Evolutionary conservation across 495 filamentous ascomycete genomes (phyloP).

Genomic region (Aspergillus heteromorphus): DNA sequence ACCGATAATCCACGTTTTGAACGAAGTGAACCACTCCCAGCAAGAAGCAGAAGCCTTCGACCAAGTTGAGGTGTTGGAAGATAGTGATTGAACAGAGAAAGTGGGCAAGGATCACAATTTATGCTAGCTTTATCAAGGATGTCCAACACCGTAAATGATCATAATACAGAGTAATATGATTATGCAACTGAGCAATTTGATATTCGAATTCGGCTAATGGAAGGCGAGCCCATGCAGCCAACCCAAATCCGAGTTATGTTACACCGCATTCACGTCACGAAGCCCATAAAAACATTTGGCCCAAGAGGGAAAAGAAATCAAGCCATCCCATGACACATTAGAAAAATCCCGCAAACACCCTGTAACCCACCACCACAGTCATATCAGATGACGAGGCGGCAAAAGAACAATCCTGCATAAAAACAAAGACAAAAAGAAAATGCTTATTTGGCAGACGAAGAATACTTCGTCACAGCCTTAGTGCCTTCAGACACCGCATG

Average conservation of each 20-base stretch:
- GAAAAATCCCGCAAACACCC: slow-evolving; percentile 66
- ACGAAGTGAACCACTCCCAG: slow-evolving; percentile 55
- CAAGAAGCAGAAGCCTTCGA: slow-evolving; percentile 69
- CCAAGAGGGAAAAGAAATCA: slow-evolving; percentile 51
- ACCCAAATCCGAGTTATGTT: slow-evolving; percentile 63
- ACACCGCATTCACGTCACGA: slow-evolving; percentile 65
- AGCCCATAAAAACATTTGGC: slow-evolving; percentile 69
- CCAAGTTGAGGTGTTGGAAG: slow-evolving; percentile 83
- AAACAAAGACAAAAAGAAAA: slow-evolving; percentile 35
- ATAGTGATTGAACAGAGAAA: slow-evolving; percentile 38
- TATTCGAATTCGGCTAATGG: slow-evolving; percentile 44
- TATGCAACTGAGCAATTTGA: slow-evolving; percentile 48
- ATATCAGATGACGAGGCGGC: slow-evolving; percentile 53
- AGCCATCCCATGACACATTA: slow-evolving; percentile 91
- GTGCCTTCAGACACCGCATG: slow-evolving; percentile 99
- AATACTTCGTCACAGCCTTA: slow-evolving; percentile 99
- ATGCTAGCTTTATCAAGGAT: no score
- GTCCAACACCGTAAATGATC: no score
- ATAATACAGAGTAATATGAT: no score
- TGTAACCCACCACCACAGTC: slow-evolving; percentile 57
- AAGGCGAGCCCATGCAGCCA: slow-evolving; percentile 32
- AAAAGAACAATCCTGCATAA: slow-evolving; percentile 44
- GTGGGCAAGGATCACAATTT: no score
- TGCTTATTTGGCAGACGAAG: slow-evolving; percentile 95
- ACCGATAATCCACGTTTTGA: slow-evolving; percentile 70